Conservation (phyloP, 2,329 filamentous ascomycete genomes). For the Pyrenochaeta sp. region DNA sequence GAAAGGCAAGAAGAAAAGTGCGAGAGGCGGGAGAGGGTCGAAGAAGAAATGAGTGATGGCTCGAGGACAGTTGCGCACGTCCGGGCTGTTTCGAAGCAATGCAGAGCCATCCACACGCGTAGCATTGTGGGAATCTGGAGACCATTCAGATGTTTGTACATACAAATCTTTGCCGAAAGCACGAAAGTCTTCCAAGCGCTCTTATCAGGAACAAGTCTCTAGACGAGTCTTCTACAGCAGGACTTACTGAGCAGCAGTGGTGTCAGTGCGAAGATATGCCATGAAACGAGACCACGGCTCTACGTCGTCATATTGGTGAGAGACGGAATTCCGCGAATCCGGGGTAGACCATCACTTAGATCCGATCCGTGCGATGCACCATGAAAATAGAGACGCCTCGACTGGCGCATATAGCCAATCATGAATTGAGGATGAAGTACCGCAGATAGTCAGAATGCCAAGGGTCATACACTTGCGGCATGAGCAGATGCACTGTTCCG, state of each 20-base stretch:
- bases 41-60: constrained; percentile 35
- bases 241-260: not conserved
- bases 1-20: constrained; percentile 41
- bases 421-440: not conserved
- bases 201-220: not conserved
- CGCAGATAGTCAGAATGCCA: not conserved
- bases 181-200: not conserved
- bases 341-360: not conserved
- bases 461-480: not conserved
- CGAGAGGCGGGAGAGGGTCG: constrained; percentile 40
- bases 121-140: not conserved
- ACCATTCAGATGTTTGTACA: not conserved
- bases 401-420: not conserved
- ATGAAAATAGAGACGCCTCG: not conserved
- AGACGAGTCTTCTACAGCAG: not conserved
- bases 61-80: not conserved
- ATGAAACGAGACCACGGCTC: not conserved
- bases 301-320: not conserved
- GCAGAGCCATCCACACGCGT: not conserved
- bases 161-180: not conserved
- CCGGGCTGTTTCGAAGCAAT: not conserved
- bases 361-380: not conserved
- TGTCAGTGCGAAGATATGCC: not conserved
- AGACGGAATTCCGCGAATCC: not conserved
- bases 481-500: not conserved